phyloP scores from a whole-genome alignment of 129 eudicot genomes.

The Arctium lappa region DNA sequence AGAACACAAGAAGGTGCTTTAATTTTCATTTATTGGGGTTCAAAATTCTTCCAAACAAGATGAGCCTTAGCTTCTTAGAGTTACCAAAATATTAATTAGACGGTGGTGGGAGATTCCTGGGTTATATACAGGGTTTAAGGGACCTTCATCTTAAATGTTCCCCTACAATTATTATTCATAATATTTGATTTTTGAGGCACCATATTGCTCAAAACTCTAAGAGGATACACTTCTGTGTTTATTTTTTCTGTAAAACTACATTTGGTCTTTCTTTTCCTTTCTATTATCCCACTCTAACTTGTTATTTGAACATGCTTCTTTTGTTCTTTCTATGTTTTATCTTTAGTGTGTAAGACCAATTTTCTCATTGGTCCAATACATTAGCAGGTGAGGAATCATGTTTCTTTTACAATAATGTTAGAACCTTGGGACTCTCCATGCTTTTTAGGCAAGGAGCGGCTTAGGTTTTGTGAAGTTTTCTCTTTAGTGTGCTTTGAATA shows the following conservation, averaged over 20 bases:
- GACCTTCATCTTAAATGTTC: not conserved
- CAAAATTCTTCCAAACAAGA: not conserved
- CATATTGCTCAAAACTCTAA: not conserved
- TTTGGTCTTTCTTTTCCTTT: not conserved
- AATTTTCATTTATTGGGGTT: not conserved
- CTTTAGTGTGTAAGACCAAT: not conserved
- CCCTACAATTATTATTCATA: not conserved
- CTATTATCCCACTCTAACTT: not conserved
- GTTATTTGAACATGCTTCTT: not conserved
- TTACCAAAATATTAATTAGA: no score
- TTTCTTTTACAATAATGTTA: not conserved
- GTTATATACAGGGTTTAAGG: not conserved
- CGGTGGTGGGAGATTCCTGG: not conserved
- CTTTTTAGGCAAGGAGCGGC: not conserved
- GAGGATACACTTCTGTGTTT: not conserved
- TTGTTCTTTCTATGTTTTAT: not conserved
- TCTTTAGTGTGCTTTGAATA: not conserved
- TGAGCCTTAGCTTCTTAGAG: constrained; percentile 12
- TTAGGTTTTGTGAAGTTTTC: not conserved
- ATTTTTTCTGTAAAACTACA: not conserved
- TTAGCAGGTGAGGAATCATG: not conserved
- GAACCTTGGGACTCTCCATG: not conserved
- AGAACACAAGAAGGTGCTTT: not conserved
- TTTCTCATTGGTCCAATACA: not conserved
- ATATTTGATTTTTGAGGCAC: not conserved